Percentiles rank a stretch among this genome's conserved stretches.
Evolutionary conservation across 2,329 filamentous ascomycete genomes (phyloP).

Genomic region (Exophiala sp.): DNA sequence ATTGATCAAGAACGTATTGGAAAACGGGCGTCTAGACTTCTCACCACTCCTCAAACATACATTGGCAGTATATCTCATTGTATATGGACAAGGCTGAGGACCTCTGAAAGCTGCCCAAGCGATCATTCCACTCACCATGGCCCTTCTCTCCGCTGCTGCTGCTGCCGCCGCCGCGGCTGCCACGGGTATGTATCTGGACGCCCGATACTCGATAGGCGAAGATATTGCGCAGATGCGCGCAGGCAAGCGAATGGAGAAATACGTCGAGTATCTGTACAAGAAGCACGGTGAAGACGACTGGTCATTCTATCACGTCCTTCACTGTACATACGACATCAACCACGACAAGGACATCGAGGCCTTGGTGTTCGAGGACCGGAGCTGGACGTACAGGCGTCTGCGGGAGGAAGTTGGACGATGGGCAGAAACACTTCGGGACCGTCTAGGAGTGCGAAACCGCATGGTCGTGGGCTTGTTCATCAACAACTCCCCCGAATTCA

Average conservation of each 20-base stretch:
- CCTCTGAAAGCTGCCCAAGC: too few relatives aligned
- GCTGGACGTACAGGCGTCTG: conserved; percentile 46
- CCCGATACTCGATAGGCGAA: conserved; percentile 59
- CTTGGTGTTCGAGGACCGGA: conserved; percentile 46
- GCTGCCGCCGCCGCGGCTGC: conserved; percentile 33
- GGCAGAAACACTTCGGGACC: conserved; percentile 55
- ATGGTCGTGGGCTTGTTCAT: conserved; percentile 44
- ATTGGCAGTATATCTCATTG: too few relatives aligned
- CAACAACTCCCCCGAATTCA: conserved; percentile 48
- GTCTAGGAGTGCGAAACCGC: conserved; percentile 38
- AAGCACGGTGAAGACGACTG: conserved; percentile 41
- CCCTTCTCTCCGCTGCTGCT: conserved; percentile 1
- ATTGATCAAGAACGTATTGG: too few relatives aligned
- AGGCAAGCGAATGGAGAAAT: conserved; percentile 33
- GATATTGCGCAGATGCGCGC: conserved; percentile 50
- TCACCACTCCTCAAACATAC: too few relatives aligned
- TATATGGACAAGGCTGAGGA: too few relatives aligned
- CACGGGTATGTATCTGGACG: conserved; percentile 58
- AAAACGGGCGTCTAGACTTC: too few relatives aligned
- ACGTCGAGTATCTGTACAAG: conserved; percentile 9
- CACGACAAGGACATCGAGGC: conserved; percentile 41
- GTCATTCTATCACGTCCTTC: conserved; percentile 58
- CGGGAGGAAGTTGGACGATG: conserved; percentile 53
- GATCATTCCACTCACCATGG: background rate
- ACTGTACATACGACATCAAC: conserved; percentile 51